phyloP scores from a whole-genome alignment of 495 filamentous ascomycete genomes.

The Penicillium pulvis region DNA sequence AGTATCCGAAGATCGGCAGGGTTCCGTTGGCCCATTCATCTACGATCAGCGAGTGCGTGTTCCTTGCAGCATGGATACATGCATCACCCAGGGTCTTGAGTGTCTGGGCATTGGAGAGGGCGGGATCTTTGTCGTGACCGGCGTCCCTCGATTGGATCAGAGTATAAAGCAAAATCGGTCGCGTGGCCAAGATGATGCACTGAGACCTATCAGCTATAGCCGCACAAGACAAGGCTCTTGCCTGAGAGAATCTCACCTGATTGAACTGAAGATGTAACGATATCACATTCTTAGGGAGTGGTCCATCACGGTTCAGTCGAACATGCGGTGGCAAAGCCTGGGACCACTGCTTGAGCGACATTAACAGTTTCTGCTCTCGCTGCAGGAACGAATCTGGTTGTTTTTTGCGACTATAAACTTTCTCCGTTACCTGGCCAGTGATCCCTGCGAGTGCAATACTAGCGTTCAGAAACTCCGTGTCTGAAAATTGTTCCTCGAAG shows the following conservation, averaged over 20 bases:
- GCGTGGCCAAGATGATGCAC: conserved; percentile 36
- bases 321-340: conserved; percentile 31
- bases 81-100: conserved; percentile 33
- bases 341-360: conserved; percentile 32
- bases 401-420: conserved; percentile 31
- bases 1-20: conserved; percentile 36
- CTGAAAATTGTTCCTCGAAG: conserved; percentile 26
- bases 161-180: conserved; percentile 32
- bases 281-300: conserved; percentile 26
- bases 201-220: conserved; percentile 10
- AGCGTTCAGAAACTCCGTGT: conserved; percentile 27
- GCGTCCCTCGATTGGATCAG: conserved; percentile 23
- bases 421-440: conserved; percentile 27
- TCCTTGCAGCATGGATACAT: conserved; percentile 35
- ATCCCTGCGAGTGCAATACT: conserved; percentile 28
- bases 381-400: conserved; percentile 29
- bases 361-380: conserved; percentile 32
- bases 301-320: conserved; percentile 20
- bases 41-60: conserved; percentile 33
- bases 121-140: conserved; percentile 14
- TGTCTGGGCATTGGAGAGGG: conserved; percentile 20
- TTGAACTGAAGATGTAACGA: conserved; percentile 39
- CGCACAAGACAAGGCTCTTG: not conserved
- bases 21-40: conserved; percentile 41
- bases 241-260: conserved; percentile 19